Conservation (phyloP, 495 filamentous ascomycete species). For the Elaphomyces granulatus region DNA sequence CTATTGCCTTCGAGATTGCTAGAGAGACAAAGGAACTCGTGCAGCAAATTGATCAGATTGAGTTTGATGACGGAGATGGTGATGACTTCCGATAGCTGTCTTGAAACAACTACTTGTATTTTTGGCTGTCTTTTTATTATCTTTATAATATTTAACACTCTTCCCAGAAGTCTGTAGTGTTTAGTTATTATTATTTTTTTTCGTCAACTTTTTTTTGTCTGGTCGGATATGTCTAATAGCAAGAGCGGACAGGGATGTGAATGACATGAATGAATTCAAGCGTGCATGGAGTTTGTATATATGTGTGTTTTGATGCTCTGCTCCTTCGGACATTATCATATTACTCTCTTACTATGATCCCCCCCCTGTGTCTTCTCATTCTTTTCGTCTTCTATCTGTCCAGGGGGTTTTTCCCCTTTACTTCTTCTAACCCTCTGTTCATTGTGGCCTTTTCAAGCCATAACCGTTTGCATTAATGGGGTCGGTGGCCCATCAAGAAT, state of each 20-base stretch:
- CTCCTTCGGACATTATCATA: not conserved
- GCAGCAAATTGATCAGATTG: conserved; percentile 26
- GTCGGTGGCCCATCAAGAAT: not conserved
- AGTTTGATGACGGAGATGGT: conserved; percentile 21
- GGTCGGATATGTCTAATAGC: not conserved
- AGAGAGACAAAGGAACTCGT: conserved; percentile 66
- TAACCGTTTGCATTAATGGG: not conserved
- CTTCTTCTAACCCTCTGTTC: too few species aligned
- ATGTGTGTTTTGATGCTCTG: not conserved
- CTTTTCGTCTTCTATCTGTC: not conserved
- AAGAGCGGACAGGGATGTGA: not conserved
- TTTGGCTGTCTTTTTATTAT: not conserved
- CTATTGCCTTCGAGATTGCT: conserved; percentile 78
- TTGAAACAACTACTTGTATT: too few species aligned
- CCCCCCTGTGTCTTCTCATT: not conserved
- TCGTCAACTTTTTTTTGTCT: not conserved
- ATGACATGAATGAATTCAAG: conserved; percentile 1
- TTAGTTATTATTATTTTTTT: not conserved
- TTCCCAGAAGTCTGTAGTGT: not conserved
- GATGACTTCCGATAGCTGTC: conserved; percentile 28
- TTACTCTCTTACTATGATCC: not conserved
- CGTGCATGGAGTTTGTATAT: not conserved
- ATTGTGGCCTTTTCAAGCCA: too few species aligned
- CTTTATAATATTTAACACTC: not conserved
- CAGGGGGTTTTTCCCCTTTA: not conserved